A percentile compares a stretch with the other conserved stretches of the same genome.
Evolutionary conservation across 164 flowering plant genomes (phyloP).

Genomic region (Protea cynaroides): DNA sequence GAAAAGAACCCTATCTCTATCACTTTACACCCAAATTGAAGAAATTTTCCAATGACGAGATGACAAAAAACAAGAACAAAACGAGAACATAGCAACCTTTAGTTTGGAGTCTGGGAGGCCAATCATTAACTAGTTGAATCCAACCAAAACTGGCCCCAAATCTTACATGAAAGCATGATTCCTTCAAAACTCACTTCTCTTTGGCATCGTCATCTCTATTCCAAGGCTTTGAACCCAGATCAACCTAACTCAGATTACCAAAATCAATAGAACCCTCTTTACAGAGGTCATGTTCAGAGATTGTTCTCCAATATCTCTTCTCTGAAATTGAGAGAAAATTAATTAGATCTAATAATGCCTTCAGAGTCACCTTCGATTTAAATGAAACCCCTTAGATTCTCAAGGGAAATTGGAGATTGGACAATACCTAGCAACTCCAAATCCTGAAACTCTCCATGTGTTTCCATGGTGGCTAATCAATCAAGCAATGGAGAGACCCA

Average conservation of each 20-base stretch:
- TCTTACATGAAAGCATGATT: conserved; percentile 11
- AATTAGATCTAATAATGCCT: conserved; percentile 51
- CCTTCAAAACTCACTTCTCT: conserved; percentile 8
- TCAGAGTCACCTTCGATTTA: conserved; percentile 35
- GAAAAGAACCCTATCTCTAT: too few species aligned
- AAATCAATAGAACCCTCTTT: conserved; percentile 43
- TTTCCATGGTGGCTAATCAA: conserved; percentile 22
- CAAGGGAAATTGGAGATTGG: conserved; percentile 14
- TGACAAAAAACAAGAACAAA: too few species aligned
- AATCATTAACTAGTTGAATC: conserved; percentile 48
- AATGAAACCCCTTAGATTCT: conserved; percentile 22
- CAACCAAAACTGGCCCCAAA: conserved; percentile 42
- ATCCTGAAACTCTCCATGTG: conserved; percentile 40
- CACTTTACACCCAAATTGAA: too few species aligned
- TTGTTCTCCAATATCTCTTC: conserved; percentile 14
- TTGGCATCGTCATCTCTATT: conserved; percentile 3
- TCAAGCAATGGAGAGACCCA: too few species aligned
- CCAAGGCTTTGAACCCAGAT: conserved; percentile 37
- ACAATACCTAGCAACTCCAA: conserved; percentile 56
- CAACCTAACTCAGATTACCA: conserved; percentile 61
- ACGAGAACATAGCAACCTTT: too few species aligned
- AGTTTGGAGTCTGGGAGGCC: conserved; percentile 18
- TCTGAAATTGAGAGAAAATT: conserved; percentile 54
- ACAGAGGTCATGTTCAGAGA: conserved; percentile 11
- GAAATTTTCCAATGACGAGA: too few species aligned